Evolutionary conservation across 768 basidiomycete species (phyloP).

Genomic region (Tulasnella sp.): DNA sequence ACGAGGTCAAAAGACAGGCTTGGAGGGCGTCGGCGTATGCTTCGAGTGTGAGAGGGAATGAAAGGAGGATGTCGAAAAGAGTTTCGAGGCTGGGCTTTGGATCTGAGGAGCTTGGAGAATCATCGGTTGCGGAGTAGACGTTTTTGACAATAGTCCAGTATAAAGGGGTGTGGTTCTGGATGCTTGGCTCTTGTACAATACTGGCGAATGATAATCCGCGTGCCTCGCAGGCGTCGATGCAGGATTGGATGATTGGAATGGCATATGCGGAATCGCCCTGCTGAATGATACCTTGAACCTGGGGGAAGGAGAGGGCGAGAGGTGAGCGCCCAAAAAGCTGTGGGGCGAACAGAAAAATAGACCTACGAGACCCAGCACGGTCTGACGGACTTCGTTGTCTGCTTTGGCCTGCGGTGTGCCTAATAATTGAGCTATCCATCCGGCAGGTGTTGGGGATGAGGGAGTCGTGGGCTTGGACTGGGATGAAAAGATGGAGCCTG

Average conservation of each 20-base stretch:
- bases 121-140: slow-evolving; percentile 35
- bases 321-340: background rate
- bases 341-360: background rate
- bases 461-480: background rate
- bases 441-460: background rate
- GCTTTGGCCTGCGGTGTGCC: slow-evolving; percentile 29
- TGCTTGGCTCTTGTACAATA: slow-evolving; percentile 58
- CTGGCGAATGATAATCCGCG: slow-evolving; percentile 51
- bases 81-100: slow-evolving; percentile 34
- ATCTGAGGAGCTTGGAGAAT: slow-evolving; percentile 1
- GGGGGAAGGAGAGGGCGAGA: background rate
- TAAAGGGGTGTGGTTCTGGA: slow-evolving; percentile 62
- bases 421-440: slow-evolving; percentile 22
- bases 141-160: slow-evolving; percentile 73
- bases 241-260: slow-evolving; percentile 54
- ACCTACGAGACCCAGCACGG: slow-evolving; percentile 30
- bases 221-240: slow-evolving; percentile 55
- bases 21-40: slow-evolving; percentile 60
- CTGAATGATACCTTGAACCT: slow-evolving; percentile 46
- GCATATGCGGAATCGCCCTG: slow-evolving; percentile 35
- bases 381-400: slow-evolving; percentile 29
- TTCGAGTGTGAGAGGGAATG: slow-evolving; percentile 44
- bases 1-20: slow-evolving; percentile 62
- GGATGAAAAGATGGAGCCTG: background rate
- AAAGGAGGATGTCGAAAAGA: slow-evolving; percentile 53